Conservation (phyloP, 768 basidiomycete species). For the Scleroderma bovista region DNA sequence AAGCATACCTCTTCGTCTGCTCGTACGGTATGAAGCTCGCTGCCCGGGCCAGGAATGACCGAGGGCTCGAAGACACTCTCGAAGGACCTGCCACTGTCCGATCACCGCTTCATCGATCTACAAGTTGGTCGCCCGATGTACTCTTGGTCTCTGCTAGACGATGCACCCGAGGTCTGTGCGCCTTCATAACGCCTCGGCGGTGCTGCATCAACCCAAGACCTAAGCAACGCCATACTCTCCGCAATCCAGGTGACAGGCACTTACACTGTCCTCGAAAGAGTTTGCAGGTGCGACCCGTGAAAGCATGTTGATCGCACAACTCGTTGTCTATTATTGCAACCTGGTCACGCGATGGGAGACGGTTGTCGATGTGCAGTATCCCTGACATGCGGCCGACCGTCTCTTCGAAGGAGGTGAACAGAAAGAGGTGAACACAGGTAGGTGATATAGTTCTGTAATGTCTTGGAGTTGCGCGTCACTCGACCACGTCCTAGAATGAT, state of each 20-base stretch:
- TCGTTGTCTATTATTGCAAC: conserved; percentile 52
- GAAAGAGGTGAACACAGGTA: conserved; percentile 51
- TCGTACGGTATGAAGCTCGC: conserved; percentile 12
- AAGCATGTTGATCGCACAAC: conserved; percentile 56
- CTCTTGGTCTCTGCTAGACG: conserved; percentile 1
- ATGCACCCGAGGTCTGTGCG: not conserved
- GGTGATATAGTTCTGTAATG: conserved; percentile 42
- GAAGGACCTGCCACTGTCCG: not conserved
- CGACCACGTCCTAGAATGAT: conserved; percentile 39
- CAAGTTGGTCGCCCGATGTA: not conserved
- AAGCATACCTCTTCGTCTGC: conserved; percentile 21
- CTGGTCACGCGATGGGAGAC: conserved; percentile 35
- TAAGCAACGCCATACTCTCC: conserved; percentile 44
- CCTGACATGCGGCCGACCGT: conserved; percentile 42
- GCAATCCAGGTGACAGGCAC: conserved; percentile 36
- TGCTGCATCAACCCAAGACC: conserved; percentile 32
- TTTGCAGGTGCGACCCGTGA: conserved; percentile 25
- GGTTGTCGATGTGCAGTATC: conserved; percentile 42
- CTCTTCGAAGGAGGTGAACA: conserved; percentile 42
- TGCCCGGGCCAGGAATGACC: not conserved
- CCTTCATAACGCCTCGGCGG: conserved; percentile 23
- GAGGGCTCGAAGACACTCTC: conserved; percentile 2
- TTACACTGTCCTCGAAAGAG: conserved; percentile 14
- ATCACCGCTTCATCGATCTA: not conserved
- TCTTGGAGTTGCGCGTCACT: conserved; percentile 39